Evolutionary conservation across 192 early-diverging fungal species (phyloP), one percentile per base, ranked within the genome.

Genomic region (Coemansia sp.): DNA sequence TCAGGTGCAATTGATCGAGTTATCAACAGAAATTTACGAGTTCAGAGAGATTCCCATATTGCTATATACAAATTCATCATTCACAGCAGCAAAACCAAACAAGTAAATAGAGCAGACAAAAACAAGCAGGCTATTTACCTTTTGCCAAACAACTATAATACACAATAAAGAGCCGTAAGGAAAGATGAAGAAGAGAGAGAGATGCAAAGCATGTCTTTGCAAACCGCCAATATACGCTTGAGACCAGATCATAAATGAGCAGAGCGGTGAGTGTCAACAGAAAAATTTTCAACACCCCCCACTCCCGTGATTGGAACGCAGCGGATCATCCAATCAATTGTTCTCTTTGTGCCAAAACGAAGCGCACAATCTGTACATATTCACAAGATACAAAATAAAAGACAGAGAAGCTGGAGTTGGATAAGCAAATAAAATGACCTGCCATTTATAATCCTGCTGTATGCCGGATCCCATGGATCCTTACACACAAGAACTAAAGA

Each of bases 41-140:
- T 68, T 68, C 66, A 60, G 66, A 67, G 65, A 67, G 65, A 67
- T 67, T 67, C 65, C 65, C 65, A 67, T 67, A 58, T 67, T 68
- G 66, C 66, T 68, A 45, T 49, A 40, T 49, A 37, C 51, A 53
- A 53, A 53, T 53, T 53, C 11, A 12, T 53, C 51, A n/a, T 9
- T 45, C 13, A 45, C 44, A 45, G 44, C 44, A 45, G 32, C 32
- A 32, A 32, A 4, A 32, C 32, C 32, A 32, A 32, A 45, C 44
- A 45, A 45, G 44, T 14, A 45, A 7, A 45, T 45, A 54, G 19
- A 10, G 25, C 3, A 5, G 51, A 54, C 20, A 54, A 8, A 8
- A 54, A 9, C 22, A 54, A 8, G 2, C 51, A 54, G 19, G 12
- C 14, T 20, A 22, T 49, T 16, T 49, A 16, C n/a, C 6, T 16